Evolutionary conservation across 179 eudicot species (phyloP).

Genomic region (Patellifolia procumbens): DNA sequence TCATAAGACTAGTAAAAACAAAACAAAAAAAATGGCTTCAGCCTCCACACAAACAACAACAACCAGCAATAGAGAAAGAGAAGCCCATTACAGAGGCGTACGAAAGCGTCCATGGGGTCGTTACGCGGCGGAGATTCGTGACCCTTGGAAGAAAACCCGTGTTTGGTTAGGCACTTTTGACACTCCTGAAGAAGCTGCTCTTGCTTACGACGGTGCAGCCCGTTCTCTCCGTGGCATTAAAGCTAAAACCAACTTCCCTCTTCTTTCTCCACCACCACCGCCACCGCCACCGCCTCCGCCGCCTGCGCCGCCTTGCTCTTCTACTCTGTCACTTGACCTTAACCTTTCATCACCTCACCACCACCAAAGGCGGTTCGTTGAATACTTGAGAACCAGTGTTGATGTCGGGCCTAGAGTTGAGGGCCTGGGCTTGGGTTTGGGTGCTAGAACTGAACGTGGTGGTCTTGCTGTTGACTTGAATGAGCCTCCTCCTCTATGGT

Average conservation of each 20-base stretch:
- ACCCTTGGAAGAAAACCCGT: conserved; percentile 58
- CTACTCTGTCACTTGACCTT: conserved; percentile 11
- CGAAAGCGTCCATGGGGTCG: conserved; percentile 76
- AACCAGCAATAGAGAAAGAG: conserved; percentile 9
- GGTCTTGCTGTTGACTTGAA: conserved; percentile 15
- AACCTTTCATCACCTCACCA: neutral
- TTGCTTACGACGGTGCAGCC: conserved; percentile 64
- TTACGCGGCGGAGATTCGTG: conserved; percentile 72
- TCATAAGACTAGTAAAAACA: too few species aligned
- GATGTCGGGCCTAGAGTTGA: conserved; percentile 7
- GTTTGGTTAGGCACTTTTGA: conserved; percentile 79
- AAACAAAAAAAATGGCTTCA: conserved; percentile 4
- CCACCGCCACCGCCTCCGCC: neutral
- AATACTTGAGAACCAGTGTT: neutral
- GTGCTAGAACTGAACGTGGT: neutral
- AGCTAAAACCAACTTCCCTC: conserved; percentile 60
- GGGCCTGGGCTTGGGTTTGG: conserved; percentile 8
- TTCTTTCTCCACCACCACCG: conserved; percentile 5
- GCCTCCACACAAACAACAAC: neutral
- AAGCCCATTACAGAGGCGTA: conserved; percentile 55
- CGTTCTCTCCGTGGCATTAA: conserved; percentile 62
- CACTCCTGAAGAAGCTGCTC: conserved; percentile 70
- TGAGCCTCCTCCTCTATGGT: conserved; percentile 13
- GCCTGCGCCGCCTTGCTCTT: neutral
- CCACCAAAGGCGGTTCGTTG: conserved; percentile 9